A percentile compares a stretch with the other conserved stretches of the same genome.
Evolutionary conservation across 164 flowering plant species (phyloP).

Genomic region (Nelumbo lutea): DNA sequence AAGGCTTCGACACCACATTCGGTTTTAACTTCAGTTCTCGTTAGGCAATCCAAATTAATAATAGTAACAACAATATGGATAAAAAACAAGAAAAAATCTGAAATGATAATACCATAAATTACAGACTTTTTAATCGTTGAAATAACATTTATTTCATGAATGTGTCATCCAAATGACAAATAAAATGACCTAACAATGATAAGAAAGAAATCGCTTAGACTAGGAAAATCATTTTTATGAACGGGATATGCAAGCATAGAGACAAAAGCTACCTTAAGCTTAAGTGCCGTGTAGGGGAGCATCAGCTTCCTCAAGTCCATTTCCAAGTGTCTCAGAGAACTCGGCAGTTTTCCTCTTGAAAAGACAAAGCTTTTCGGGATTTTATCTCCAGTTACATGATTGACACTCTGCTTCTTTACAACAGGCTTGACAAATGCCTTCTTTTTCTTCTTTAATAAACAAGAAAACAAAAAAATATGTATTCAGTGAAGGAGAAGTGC

Average conservation of each 20-base stretch:
- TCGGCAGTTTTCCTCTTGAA: constrained; percentile 71
- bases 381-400: constrained; percentile 84
- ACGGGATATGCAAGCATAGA: not conserved
- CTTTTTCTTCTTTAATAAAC: constrained; percentile 36
- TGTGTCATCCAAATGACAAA: not conserved
- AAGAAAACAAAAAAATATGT: not conserved
- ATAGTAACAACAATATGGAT: no score
- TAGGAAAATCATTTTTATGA: not conserved
- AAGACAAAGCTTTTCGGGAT: constrained; percentile 88
- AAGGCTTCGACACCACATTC: no score
- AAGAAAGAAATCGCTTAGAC: not conserved
- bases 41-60: no score
- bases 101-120: no score
- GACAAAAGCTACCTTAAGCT: constrained; percentile 53
- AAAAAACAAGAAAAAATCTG: no score
- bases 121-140: no score
- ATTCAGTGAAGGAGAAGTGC: not conserved
- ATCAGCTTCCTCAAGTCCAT: constrained; percentile 83
- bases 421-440: constrained; percentile 47
- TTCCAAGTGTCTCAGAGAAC: constrained; percentile 56
- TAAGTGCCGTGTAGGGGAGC: constrained; percentile 89
- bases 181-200: not conserved
- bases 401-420: constrained; percentile 43
- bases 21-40: no score
- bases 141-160: not conserved